Percentiles rank a stretch among this genome's conserved stretches.
Evolutionary conservation across 768 basidiomycete genomes (phyloP).

Genomic region (Cubamyces sp.): DNA sequence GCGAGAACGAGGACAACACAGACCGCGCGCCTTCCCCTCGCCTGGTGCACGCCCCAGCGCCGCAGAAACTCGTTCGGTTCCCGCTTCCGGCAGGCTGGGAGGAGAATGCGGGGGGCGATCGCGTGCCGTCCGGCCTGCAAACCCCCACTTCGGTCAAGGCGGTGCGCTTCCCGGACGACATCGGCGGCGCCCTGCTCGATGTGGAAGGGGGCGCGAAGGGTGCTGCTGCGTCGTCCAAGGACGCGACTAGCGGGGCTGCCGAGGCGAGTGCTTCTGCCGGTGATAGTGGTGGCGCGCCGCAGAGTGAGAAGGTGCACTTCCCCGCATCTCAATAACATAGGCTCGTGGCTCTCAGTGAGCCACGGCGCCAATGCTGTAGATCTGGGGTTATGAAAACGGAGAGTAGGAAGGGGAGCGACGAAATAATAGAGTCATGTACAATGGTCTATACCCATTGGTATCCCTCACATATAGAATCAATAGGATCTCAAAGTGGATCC

Average conservation of each 20-base stretch:
- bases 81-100: not conserved
- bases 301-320: constrained; percentile 38
- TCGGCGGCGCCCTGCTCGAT: not conserved
- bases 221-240: not conserved
- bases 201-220: not conserved
- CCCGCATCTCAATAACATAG: constrained; percentile 42
- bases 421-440: constrained; percentile 5
- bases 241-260: not conserved
- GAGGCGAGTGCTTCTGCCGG: not conserved
- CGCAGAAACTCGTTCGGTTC: constrained; percentile 6
- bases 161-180: constrained; percentile 13
- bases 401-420: not conserved
- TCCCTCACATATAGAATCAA: too few species aligned
- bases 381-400: not conserved
- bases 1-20: not conserved
- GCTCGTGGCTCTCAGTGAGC: constrained; percentile 25
- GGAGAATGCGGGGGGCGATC: not conserved
- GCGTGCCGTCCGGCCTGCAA: constrained; percentile 1
- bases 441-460: not conserved
- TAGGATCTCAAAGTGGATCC: too few species aligned
- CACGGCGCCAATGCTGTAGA: constrained; percentile 4
- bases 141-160: constrained; percentile 12
- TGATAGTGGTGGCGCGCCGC: constrained; percentile 5
- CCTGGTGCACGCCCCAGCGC: constrained; percentile 1
- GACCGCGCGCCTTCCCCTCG: not conserved